Base-by-base conservation (phyloP, 2,329 filamentous ascomycete species). In the Fusarium sublunatum region DNA sequence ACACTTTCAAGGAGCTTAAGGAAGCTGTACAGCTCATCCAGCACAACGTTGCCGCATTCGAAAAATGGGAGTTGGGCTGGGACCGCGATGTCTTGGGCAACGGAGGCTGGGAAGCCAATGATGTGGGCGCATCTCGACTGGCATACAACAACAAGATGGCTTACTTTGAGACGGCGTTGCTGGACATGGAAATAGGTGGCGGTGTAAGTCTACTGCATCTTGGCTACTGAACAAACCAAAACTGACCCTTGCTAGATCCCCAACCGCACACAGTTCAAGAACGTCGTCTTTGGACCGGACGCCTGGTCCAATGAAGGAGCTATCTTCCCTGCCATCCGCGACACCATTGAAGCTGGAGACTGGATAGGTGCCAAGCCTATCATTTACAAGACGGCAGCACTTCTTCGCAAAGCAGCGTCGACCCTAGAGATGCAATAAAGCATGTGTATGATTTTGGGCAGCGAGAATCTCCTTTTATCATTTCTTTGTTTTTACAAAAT, bases 201-300 rank as follows among this genome's bases (percentile, higher is more conserved):
- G 93, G 93, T 57, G 90, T 96, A 85, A 83, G 91, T 88, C 52
- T 42, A 28, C n/a, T 45, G 26, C 15, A 43, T 4, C 10, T 31
- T 46, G 29, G 12, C 29, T 49, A 41, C 13, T 13, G 19, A 25
- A 25, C 24, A 15, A 43, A 43, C 7, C 19, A 3, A 32, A 26
- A 35, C 53, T 70, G 46, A 71, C 65, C 53, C 46, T 7, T 8
- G 54, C 28, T n/a, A 93, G 90, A 85, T 96, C 5, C 91, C 91
- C 35, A 92, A 92, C 69, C 88, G 94, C 64, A 91, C 91, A 6
- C 95, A 98, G 77, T 99, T 93, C 83, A 97, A 96, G 76, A 95
- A 97, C 76, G 85, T 96, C 72, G 79, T 99, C 53, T 96, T 93
- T 73, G 94, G 91, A 2, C 95, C 95, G 1, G 86, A 92, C 71